A percentile compares a stretch with the other conserved stretches of the same genome.
Conservation (phyloP, 495 filamentous ascomycete genomes). For the Neurospora cerealis region DNA sequence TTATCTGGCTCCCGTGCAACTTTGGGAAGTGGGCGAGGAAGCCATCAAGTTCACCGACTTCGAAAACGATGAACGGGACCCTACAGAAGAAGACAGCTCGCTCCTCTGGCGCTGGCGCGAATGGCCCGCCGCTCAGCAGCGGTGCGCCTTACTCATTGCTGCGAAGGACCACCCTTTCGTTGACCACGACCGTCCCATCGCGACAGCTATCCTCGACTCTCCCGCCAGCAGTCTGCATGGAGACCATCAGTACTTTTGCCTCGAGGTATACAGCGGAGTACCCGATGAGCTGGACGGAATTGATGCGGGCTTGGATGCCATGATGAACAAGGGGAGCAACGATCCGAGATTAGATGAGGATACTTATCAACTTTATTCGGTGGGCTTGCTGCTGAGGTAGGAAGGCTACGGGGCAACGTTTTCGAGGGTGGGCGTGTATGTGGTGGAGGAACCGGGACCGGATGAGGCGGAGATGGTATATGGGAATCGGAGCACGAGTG, state of each 20-base stretch:
- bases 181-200: not conserved
- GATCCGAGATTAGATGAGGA: not conserved
- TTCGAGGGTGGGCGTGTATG: not conserved
- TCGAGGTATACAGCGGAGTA: not conserved
- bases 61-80: not conserved
- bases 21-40: not conserved
- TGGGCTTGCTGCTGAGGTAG: not conserved
- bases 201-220: not conserved
- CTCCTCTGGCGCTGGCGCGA: not conserved
- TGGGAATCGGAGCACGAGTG: not conserved
- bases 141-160: not conserved
- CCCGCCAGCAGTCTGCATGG: not conserved
- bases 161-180: not conserved
- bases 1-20: not conserved
- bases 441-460: not conserved
- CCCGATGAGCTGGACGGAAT: not conserved
- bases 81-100: not conserved
- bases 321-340: not conserved
- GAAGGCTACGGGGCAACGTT: not conserved
- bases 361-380: not conserved
- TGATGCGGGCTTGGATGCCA: not conserved
- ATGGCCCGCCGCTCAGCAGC: not conserved
- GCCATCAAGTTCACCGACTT: not conserved
- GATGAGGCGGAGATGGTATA: not conserved
- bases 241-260: not conserved